Percentiles rank a stretch among this genome's conserved stretches.
Evolutionary conservation across 2,329 filamentous ascomycete genomes (phyloP).

Genomic region (Lizonia empirigonia): DNA sequence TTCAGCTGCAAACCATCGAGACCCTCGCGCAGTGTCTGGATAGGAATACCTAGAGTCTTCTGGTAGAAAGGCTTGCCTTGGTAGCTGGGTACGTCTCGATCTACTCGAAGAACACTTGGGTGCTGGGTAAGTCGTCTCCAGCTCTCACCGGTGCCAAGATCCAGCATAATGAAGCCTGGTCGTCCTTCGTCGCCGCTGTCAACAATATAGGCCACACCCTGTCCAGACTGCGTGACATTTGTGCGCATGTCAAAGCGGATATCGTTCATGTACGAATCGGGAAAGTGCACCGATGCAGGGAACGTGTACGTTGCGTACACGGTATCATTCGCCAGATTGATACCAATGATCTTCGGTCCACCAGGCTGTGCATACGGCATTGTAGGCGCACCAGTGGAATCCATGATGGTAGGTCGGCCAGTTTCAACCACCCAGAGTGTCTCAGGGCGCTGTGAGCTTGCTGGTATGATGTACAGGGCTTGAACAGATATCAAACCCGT

Average conservation of each 20-base stretch:
- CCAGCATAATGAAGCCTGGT: conserved; percentile 57
- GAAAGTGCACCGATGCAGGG: conserved; percentile 50
- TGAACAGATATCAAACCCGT: conserved; percentile 57
- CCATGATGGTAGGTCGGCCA: conserved; percentile 48
- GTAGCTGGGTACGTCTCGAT: conserved; percentile 53
- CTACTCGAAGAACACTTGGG: conserved; percentile 44
- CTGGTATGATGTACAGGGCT: conserved; percentile 56
- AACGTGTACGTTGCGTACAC: conserved; percentile 59
- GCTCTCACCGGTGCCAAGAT: conserved; percentile 55
- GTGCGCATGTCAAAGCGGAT: conserved; percentile 57
- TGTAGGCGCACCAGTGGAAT: conserved; percentile 30
- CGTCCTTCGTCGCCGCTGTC: conserved; percentile 54
- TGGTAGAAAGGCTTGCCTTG: conserved; percentile 54
- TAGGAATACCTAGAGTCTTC: conserved; percentile 36
- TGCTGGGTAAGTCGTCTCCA: conserved; percentile 55
- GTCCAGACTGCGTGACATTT: conserved; percentile 47
- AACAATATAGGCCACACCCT: conserved; percentile 59
- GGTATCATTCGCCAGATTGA: conserved; percentile 53
- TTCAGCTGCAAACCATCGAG: conserved; percentile 57
- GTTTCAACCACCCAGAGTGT: conserved; percentile 59
- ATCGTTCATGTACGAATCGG: conserved; percentile 59
- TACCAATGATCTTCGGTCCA: conserved; percentile 59
- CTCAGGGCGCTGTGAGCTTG: conserved; percentile 40
- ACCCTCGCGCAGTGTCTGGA: conserved; percentile 51
- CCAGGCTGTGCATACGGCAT: conserved; percentile 49